These are phyloP conservation scores for Mallotus nudiflorus DNA, from an alignment of 345 rosid species.

Conservation along the genomic window DNA sequence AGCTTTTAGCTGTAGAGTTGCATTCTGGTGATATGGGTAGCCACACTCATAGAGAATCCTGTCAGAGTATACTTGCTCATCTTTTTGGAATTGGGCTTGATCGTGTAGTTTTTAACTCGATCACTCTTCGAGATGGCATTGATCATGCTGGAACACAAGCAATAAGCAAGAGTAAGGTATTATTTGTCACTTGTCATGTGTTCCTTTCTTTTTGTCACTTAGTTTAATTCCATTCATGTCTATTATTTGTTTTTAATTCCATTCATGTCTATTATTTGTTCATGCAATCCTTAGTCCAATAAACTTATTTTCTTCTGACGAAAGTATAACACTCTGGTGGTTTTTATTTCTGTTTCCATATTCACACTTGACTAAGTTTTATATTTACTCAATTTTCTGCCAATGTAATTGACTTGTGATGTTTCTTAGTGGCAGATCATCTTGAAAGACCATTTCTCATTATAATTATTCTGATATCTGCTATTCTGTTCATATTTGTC, in stretches of 20 bases:
- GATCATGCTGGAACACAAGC: constrained; percentile 59
- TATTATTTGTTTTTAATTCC: not conserved
- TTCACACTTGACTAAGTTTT: too few species aligned
- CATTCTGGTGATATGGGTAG: constrained; percentile 64
- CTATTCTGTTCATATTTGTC: too few species aligned
- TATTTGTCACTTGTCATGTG: not conserved
- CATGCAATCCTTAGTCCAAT: too few species aligned
- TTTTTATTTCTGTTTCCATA: too few species aligned
- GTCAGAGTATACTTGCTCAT: constrained; percentile 71
- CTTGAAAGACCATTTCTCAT: too few species aligned
- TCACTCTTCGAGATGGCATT: constrained; percentile 40
- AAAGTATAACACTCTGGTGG: too few species aligned
- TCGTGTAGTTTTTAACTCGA: constrained; percentile 33
- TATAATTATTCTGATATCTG: too few species aligned
- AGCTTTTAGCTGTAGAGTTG: constrained; percentile 85
- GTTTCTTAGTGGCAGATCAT: too few species aligned
- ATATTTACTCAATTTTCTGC: too few species aligned
- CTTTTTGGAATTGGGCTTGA: constrained; percentile 69
- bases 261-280: not conserved
- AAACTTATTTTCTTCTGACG: too few species aligned
- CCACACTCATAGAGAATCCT: constrained; percentile 65
- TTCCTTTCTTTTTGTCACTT: not conserved
- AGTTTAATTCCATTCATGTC: not conserved
- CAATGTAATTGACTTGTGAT: not conserved
- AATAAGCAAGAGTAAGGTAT: constrained; percentile 77